These are phyloP conservation scores for Blastobotrys muscicola DNA, from an alignment of 805 yeast genomes.

Conservation along the genomic window DNA sequence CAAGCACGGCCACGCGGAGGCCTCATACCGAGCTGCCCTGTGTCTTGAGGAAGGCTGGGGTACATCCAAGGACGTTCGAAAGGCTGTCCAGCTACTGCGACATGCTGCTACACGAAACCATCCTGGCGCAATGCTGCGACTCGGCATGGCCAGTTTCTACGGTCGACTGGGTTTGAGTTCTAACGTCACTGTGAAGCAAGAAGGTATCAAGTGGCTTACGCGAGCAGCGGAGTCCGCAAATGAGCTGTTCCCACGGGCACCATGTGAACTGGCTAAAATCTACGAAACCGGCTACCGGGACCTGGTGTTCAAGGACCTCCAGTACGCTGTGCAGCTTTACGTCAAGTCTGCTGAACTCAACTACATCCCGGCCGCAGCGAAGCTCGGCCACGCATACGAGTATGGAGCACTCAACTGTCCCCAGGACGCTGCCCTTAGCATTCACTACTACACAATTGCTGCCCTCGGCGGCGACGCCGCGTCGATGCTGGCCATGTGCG, in stretches of 20 bases:
- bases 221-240: constrained; percentile 80
- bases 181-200: constrained; percentile 60
- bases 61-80: constrained; percentile 76
- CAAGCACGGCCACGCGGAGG: constrained; percentile 84
- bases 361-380: constrained; percentile 67
- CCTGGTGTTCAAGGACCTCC: constrained; percentile 71
- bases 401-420: constrained; percentile 58
- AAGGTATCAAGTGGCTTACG: constrained; percentile 87
- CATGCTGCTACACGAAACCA: constrained; percentile 87
- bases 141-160: constrained; percentile 80
- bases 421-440: constrained; percentile 71
- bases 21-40: constrained; percentile 82
- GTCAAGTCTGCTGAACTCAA: constrained; percentile 86
- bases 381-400: constrained; percentile 79
- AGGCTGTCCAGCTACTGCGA: constrained; percentile 72
- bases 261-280: constrained; percentile 81
- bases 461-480: constrained; percentile 81
- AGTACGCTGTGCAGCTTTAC: constrained; percentile 77
- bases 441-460: constrained; percentile 88
- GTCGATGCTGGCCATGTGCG: constrained; percentile 89
- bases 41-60: constrained; percentile 95
- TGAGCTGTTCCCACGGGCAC: constrained; percentile 84
- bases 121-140: constrained; percentile 92
- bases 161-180: constrained; percentile 69
- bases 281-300: constrained; percentile 79